Evolutionary conservation across 805 yeast species (phyloP).

Genomic region (Sugiyamaella boreocaroliniensis): DNA sequence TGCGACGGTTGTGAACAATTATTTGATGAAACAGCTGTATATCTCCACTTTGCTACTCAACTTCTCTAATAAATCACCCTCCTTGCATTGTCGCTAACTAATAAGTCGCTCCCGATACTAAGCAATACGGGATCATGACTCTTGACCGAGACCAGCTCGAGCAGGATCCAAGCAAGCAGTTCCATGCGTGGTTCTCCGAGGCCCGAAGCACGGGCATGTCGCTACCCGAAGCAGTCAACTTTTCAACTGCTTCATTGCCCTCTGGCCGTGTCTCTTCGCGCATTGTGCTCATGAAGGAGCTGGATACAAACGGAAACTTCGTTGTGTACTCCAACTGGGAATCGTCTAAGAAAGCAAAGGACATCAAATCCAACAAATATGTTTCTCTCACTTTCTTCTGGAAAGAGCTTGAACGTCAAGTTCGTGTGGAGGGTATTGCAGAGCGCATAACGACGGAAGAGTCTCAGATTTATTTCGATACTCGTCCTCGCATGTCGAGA

Average conservation of each 20-base stretch:
- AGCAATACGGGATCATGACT: conserved; percentile 70
- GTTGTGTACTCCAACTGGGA: conserved; percentile 90
- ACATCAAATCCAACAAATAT: conserved; percentile 61
- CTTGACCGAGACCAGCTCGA: conserved; percentile 49
- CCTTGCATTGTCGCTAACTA: background rate
- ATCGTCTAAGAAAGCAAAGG: conserved; percentile 72
- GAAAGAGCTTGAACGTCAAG: conserved; percentile 87
- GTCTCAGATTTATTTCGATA: conserved; percentile 67
- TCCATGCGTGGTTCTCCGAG: conserved; percentile 77
- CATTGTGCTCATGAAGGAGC: conserved; percentile 79
- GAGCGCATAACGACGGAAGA: conserved; percentile 69
- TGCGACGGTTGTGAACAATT: too few relatives aligned
- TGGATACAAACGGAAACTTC: conserved; percentile 71
- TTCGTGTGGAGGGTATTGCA: conserved; percentile 81
- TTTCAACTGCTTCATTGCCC: conserved; percentile 86
- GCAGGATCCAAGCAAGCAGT: conserved; percentile 65
- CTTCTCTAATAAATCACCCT: background rate
- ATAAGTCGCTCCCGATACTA: conserved; percentile 70
- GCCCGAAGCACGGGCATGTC: conserved; percentile 53
- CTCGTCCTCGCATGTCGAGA: conserved; percentile 88
- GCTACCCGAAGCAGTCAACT: conserved; percentile 75
- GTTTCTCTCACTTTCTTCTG: conserved; percentile 88
- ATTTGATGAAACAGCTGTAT: too few relatives aligned
- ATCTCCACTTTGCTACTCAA: background rate
- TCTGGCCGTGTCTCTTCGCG: conserved; percentile 86